Base-by-base conservation (phyloP, 2,329 filamentous ascomycete species). In the Metarhizium sp. region DNA sequence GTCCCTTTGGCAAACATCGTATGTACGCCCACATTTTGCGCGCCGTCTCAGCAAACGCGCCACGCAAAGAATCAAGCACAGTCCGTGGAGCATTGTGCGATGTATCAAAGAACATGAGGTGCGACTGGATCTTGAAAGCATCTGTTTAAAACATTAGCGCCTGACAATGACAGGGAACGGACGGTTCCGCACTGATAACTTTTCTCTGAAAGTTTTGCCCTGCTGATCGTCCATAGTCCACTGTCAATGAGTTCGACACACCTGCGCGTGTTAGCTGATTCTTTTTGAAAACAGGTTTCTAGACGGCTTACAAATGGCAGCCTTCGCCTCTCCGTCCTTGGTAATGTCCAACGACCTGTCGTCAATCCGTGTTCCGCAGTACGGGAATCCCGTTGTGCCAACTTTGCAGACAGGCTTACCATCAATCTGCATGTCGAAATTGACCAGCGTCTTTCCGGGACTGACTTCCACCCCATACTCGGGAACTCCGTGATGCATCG, bases 151-250 rank as follows among this genome's bases (percentile, higher is more conserved):
- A 47, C 18, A 43, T 55, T n/a, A 55, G 54, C 16, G n/a, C 7
- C 1, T 29, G 13, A n/a, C 46, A 29, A 29, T 25, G 13, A n/a
- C 10, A 20, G 25, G 16, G 18, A 45, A 40, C 29, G 5, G 5
- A 2, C 2, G 32, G 10, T 11, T 32, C 68, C 75, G 71, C 75
- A 84, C 80, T 84, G 46, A 96, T 73, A 14, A 89, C 78, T 71
- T 94, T 96, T 51, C 88, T 82, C 66, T 88, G 82, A 62, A 96
- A 95, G 11, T 83, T 85, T 61, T 84, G 83, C 4, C 92, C 92
- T 0, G 89, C 90, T 2, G 77, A 71, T 58, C 82, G 86, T 14
- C 82, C 81, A 59, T 81, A 83, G 58, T 96, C 90, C 13, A 96
- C 84, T 0, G 90, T 96, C 49, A 96, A 74, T 0, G 87, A 83